Evolutionary conservation across 805 yeast genomes (phyloP).

Genomic region (Candida oleophila): DNA sequence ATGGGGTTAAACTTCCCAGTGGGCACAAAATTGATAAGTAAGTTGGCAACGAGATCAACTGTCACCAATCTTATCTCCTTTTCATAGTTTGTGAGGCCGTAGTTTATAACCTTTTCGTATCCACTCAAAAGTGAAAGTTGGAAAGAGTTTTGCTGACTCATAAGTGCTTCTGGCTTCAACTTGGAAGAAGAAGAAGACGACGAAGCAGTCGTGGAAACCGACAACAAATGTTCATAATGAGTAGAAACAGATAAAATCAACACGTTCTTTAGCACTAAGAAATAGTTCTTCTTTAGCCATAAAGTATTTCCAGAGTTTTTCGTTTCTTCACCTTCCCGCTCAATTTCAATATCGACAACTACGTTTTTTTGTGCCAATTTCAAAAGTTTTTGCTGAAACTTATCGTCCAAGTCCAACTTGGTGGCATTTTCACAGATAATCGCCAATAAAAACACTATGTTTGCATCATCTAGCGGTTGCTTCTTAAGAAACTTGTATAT

Average conservation of each 20-base stretch:
- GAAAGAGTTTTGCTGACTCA: slow-evolving; percentile 39
- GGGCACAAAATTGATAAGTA: slow-evolving; percentile 36
- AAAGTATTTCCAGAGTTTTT: slow-evolving; percentile 15
- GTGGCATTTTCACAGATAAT: slow-evolving; percentile 33
- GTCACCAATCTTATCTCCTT: slow-evolving; percentile 37
- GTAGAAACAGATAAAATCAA: slow-evolving; percentile 32
- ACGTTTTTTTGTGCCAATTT: slow-evolving; percentile 32
- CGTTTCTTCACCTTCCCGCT: neutral
- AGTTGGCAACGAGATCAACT: slow-evolving; percentile 32
- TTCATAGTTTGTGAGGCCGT: slow-evolving; percentile 30
- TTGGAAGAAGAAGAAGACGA: slow-evolving; percentile 35
- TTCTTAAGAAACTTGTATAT: slow-evolving; percentile 41
- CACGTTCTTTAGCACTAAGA: slow-evolving; percentile 30
- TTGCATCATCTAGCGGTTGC: slow-evolving; percentile 19
- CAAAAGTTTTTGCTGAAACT: slow-evolving; percentile 32
- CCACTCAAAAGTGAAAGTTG: slow-evolving; percentile 28
- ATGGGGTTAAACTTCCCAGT: slow-evolving; percentile 36
- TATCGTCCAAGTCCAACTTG: slow-evolving; percentile 40
- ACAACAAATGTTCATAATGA: slow-evolving; percentile 37
- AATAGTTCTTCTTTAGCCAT: slow-evolving; percentile 29
- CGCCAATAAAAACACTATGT: slow-evolving; percentile 30
- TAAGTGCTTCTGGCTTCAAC: slow-evolving; percentile 41
- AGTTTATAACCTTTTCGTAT: slow-evolving; percentile 28
- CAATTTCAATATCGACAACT: slow-evolving; percentile 14
- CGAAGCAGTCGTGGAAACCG: slow-evolving; percentile 28